Evolutionary conservation across 2,329 filamentous ascomycete genomes (phyloP), one percentile per base, ranked within the genome.

Genomic region (Lachnellula arida): DNA sequence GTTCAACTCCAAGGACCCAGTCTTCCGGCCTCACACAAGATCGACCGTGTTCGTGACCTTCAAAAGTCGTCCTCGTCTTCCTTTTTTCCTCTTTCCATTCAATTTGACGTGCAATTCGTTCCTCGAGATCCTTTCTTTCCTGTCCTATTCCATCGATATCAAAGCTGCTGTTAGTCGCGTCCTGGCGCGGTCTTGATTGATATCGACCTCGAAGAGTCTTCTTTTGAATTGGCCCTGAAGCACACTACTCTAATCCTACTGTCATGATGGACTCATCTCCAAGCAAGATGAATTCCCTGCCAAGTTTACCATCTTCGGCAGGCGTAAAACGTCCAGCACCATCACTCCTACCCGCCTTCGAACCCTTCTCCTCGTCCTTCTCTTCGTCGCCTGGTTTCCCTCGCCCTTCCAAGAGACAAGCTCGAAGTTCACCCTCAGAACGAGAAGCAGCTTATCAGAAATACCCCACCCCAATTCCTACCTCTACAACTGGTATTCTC

Each of bases 401-500:
- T 49, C 81, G 86, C 53, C 80, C 86, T 6, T 70, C 75, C 49
- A 92, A 91, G 75, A 84, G 87, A 69, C 87, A 85, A 68, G 81
- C 80, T 57, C 75, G 75, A 58, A 70, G 61, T 60, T 76, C 73
- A 54, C 73, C 72, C 58, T 73, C 72, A 19, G 68, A 70, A 64
- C 68, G 61, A 55, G 63, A 68, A 53, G 56, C 59, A 53, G 53
- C 56, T 46, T 68, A 64, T 49, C 46, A 59, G 17, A 91, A 87
- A 68, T 97, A 97, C 75, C 94, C 94, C 43, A 97, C 94, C 2
- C 94, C 94, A 1, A 82, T 96, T 59, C 92, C 93, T 19, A 97
- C 93, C 4, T 97, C 94, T 3, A 96, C 91, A 63, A 96, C 93
- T 46, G 90, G 89, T 67, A 90, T 97, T 66, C 78, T 96, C 63